Base-by-base conservation (phyloP, 2,329 filamentous ascomycete genomes). In the Coleophoma cylindrospora region DNA sequence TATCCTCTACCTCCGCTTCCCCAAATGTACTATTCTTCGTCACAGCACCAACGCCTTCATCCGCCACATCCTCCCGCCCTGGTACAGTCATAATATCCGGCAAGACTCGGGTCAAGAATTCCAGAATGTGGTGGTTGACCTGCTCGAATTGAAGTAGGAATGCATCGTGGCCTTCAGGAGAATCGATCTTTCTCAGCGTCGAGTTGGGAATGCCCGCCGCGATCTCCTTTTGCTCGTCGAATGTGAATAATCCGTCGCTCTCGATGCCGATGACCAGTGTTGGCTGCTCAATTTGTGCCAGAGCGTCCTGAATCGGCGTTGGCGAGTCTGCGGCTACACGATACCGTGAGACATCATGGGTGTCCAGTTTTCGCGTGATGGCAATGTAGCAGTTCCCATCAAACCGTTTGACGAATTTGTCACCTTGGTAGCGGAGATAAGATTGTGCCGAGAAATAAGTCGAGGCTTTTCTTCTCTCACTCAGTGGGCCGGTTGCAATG, bases 311-410 rank as follows among this genome's bases (percentile, higher is more conserved):
- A 33, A 95, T 83, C 1, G 63, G 58, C 13, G 69, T 66, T 9
- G 59, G 52, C 2, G 63, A 73, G 34, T 66, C 67, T 11, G 66
- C 58, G 17, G 68, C 61, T 15, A 71, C 73, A 5, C 92, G 86
- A 64, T 85, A 81, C 40, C 91, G 82, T 13, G 91, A 95, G 22
- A 99, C 83, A 66, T 99, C 94, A 68, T 99, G 94, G 0, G 94
- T 97, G 66, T 99, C 94, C 14, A 99, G 81, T 70, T 99, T 99
- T 62, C 94, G 87, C 4, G 94, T 97, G 69, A 99, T 96, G 58
- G 94, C 91, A 60, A 99, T 97, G 73, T 99, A 99, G 73, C 94
- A 99, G 68, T 99, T 99, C 62, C 91, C 89, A 69, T 99, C 94
- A 68, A 97, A 99, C 10, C 94, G 87, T 68, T 89, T 91, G 61